Percentiles rank a stretch among this genome's conserved stretches.
These are phyloP conservation scores for Talaromyces amestolkiae DNA, from an alignment of 2,329 filamentous ascomycete genomes.

Conservation along the genomic window DNA sequence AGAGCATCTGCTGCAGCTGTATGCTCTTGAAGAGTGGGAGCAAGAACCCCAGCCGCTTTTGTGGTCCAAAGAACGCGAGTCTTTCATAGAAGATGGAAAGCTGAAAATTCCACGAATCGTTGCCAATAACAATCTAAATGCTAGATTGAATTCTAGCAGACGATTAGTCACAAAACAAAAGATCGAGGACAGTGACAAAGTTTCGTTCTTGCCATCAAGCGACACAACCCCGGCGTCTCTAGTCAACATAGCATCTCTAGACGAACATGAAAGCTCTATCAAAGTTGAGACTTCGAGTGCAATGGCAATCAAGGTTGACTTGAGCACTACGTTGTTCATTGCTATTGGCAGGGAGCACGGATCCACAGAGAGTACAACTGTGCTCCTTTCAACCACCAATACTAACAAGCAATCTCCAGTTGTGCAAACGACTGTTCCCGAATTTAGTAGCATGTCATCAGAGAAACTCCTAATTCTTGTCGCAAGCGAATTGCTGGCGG, in stretches of 20 bases:
- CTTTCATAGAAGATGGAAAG: conserved; percentile 27
- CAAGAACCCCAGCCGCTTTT: conserved; percentile 19
- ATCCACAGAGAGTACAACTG: not conserved
- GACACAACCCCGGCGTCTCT: not conserved
- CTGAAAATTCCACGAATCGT: conserved; percentile 31
- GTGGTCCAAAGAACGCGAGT: conserved; percentile 33
- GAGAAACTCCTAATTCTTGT: not conserved
- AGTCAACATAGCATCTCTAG: not conserved
- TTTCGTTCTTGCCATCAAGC: not conserved
- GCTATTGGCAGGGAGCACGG: not conserved
- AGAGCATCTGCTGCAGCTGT: not conserved
- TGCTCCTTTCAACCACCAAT: not conserved
- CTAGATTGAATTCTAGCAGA: conserved; percentile 5
- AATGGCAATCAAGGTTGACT: not conserved
- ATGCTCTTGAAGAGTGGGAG: not conserved
- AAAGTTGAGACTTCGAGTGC: not conserved
- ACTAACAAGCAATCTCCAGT: not conserved
- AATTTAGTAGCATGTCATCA: not conserved
- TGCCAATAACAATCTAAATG: not conserved
- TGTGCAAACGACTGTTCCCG: not conserved
- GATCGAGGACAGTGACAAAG: not conserved
- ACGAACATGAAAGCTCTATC: not conserved
- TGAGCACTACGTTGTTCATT: not conserved
- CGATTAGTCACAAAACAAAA: not conserved
- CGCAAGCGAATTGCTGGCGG: not conserved